Evolutionary conservation across 1,139 yeast species (phyloP), one percentile per base, ranked within the genome.

Genomic region (Blastobotrys apis): DNA sequence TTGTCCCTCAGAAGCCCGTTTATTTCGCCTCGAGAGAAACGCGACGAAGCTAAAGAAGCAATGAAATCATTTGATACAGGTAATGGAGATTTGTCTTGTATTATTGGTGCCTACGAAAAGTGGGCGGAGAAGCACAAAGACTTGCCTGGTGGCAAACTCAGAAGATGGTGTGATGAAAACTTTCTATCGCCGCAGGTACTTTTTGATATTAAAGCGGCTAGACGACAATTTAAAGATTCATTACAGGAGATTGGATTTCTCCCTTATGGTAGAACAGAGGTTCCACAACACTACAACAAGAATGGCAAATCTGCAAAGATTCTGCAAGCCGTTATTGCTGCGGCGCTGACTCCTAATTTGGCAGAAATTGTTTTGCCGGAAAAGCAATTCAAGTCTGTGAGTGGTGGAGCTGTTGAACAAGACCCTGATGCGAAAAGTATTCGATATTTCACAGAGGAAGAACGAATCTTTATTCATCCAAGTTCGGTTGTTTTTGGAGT

Each of bases 301-400:
- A 81, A 84, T 52, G 64, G 63, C 9, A 55, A 59, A 1, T 81
- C 81, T 53, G 64, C 65, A 33, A 63, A 73, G 4, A 68, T 88
- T 1, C 57, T 87, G 3, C 71, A 80, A 31, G 78, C 95, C 0
- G 72, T 90, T 1, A 66, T 88, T 20, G 80, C 94, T 0, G 94
- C 95, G 2, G 74, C 96, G 0, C 77, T 81, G 56, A 84, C 82
- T 55, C 97, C 97, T 0, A 83, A 84, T 44, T 69, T 87, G 31
- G 88, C 94, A 0, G 73, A 88, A 49, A 85, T 87, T 3, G 87
- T 83, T 53, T 69, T 79, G 29, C 97, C 97, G 0, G 88, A 85
- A 51, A 78, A 90, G 5, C 85, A 84, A 55, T 92, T 69, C 59
- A 69, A 80, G 43, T 76, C 80, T 37, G 78, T 87, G 1, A 69